Percentiles rank a stretch among this genome's conserved stretches.
Conservation (phyloP, 306 rosid species). For the Cucurbita maxima region DNA sequence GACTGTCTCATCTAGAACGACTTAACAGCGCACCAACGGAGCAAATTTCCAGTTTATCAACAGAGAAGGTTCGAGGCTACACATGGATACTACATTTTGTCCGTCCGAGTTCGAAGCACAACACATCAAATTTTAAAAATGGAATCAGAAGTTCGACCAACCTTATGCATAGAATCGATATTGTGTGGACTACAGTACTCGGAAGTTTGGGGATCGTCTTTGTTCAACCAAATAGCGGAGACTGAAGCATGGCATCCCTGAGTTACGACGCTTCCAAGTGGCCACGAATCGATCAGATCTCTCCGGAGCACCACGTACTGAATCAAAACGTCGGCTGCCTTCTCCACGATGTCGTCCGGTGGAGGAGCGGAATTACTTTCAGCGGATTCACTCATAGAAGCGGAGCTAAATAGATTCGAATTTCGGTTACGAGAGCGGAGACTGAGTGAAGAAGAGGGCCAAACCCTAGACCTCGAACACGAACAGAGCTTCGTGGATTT, state of each 20-base stretch:
- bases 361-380: conserved; percentile 5
- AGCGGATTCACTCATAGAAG: conserved; percentile 55
- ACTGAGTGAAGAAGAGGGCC: background rate
- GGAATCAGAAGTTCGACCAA: background rate
- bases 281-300: conserved; percentile 79
- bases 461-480: conserved; percentile 1
- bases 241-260: conserved; percentile 93
- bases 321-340: conserved; percentile 33
- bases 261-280: conserved; percentile 70
- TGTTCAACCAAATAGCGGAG: conserved; percentile 57
- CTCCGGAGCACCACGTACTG: conserved; percentile 95
- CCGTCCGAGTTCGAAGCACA: background rate
- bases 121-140: background rate
- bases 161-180: conserved; percentile 85
- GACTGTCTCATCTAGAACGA: background rate
- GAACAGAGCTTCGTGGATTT: background rate
- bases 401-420: conserved; percentile 18
- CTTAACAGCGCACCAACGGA: background rate
- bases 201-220: conserved; percentile 44
- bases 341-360: conserved; percentile 11
- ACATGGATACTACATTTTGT: background rate
- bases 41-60: background rate
- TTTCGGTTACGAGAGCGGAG: conserved; percentile 1
- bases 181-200: conserved; percentile 54
- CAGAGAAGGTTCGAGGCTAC: background rate